Evolutionary conservation across 768 basidiomycete genomes (phyloP).

Genomic region (Dioszegia aurantiaca): DNA sequence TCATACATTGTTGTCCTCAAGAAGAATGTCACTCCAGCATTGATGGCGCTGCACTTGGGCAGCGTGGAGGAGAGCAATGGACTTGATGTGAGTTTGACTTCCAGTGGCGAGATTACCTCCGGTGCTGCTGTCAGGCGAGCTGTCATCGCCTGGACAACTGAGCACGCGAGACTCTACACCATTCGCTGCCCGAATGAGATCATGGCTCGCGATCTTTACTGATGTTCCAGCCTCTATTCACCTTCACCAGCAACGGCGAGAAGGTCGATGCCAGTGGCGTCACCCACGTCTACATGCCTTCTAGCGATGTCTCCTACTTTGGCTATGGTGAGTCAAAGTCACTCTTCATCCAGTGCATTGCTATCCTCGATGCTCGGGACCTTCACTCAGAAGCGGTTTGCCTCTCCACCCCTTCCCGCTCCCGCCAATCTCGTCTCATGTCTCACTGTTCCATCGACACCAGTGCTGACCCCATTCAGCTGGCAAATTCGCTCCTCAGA

Average conservation of each 20-base stretch:
- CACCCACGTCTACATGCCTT: constrained; percentile 69
- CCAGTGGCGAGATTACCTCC: not conserved
- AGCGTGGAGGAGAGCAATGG: constrained; percentile 68
- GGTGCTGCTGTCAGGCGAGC: too few relatives aligned
- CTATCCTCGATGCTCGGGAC: too few relatives aligned
- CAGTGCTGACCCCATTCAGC: constrained; percentile 50
- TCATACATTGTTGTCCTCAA: constrained; percentile 94
- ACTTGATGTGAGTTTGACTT: constrained; percentile 52
- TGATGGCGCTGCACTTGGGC: constrained; percentile 68
- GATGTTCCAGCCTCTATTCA: constrained; percentile 3
- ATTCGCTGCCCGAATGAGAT: too few relatives aligned
- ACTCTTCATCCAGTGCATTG: too few relatives aligned
- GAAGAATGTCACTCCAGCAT: constrained; percentile 60
- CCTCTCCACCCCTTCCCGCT: not conserved
- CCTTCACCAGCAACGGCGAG: constrained; percentile 8
- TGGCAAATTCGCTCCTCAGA: constrained; percentile 68
- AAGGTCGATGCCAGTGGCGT: constrained; percentile 48
- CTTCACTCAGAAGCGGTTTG: too few relatives aligned
- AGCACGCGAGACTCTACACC: too few relatives aligned
- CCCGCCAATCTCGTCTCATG: not conserved
- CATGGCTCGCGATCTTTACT: too few relatives aligned
- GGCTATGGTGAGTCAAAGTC: constrained; percentile 48
- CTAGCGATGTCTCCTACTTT: constrained; percentile 63
- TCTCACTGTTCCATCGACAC: not conserved
- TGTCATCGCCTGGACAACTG: too few relatives aligned